Evolutionary conservation across 371 early-diverging fungal genomes (phyloP).

Genomic region (Zopfochytrium polystomum): DNA sequence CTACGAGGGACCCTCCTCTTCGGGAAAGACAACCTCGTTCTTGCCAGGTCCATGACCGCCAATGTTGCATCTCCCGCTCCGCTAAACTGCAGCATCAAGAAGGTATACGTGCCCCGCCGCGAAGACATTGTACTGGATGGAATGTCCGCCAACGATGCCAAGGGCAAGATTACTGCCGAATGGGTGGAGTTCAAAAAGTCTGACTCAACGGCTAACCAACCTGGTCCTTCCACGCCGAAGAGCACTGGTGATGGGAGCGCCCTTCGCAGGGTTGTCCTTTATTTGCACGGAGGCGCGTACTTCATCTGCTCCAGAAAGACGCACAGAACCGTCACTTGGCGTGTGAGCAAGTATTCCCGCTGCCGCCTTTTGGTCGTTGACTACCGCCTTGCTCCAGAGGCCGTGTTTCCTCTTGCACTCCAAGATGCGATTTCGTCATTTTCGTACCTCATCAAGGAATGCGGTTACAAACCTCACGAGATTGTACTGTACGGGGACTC

Average conservation of each 20-base stretch:
- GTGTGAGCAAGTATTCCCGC: conserved; percentile 37
- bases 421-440: conserved; percentile 81
- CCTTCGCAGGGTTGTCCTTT: conserved; percentile 29
- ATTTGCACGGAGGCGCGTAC: conserved; percentile 75
- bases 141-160: conserved; percentile 18
- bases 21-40: neutral
- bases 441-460: conserved; percentile 64
- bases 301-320: conserved; percentile 40
- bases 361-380: conserved; percentile 53
- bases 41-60: neutral
- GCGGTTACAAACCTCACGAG: conserved; percentile 28
- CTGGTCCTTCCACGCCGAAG: neutral
- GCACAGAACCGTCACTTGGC: conserved; percentile 41
- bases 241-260: neutral
- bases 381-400: conserved; percentile 79
- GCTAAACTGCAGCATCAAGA: neutral
- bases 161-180: conserved; percentile 29
- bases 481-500: conserved; percentile 66
- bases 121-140: conserved; percentile 7
- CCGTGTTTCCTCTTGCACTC: conserved; percentile 78
- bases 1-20: neutral
- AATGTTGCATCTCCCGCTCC: neutral
- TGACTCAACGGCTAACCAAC: neutral
- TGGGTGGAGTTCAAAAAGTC: conserved; percentile 21
- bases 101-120: neutral